Percentiles rank a stretch among this genome's conserved stretches.
Evolutionary conservation across 2,329 filamentous ascomycete species (phyloP).

Genomic region (Paramyrothecium roridum): DNA sequence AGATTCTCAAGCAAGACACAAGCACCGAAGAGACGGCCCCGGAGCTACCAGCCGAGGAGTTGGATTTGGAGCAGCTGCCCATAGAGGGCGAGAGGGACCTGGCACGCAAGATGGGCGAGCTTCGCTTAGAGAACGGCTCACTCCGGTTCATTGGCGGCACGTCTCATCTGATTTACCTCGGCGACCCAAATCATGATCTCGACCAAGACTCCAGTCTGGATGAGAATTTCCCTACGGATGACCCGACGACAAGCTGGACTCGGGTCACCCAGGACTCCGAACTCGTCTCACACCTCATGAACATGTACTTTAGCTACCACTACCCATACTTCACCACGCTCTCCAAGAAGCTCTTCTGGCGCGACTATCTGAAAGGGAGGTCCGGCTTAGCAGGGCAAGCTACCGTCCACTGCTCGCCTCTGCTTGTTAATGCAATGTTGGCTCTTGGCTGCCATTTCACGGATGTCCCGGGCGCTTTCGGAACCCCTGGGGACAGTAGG

Average conservation of each 20-base stretch:
- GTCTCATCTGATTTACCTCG: conserved; percentile 84
- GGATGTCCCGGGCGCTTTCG: conserved; percentile 67
- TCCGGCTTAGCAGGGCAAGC: conserved; percentile 45
- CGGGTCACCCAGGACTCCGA: conserved; percentile 75
- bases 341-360: conserved; percentile 81
- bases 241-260: conserved; percentile 84
- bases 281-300: conserved; percentile 81
- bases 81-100: conserved; percentile 71
- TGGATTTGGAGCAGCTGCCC: conserved; percentile 36
- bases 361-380: conserved; percentile 75
- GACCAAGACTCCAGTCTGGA: conserved; percentile 39
- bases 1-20: conserved; percentile 42
- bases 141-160: conserved; percentile 92
- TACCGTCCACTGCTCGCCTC: conserved; percentile 78
- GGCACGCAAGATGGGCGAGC: conserved; percentile 88
- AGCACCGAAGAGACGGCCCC: conserved; percentile 11
- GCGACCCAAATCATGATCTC: conserved; percentile 38
- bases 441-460: conserved; percentile 94
- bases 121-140: conserved; percentile 81
- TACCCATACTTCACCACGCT: conserved; percentile 94
- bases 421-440: conserved; percentile 92
- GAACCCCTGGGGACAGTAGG: conserved; percentile 67
- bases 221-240: conserved; percentile 51
- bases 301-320: conserved; percentile 98
- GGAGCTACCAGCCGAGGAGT: conserved; percentile 34